Evolutionary conservation across 1,139 yeast species (phyloP).

Genomic region (Candida frijolesensis): DNA sequence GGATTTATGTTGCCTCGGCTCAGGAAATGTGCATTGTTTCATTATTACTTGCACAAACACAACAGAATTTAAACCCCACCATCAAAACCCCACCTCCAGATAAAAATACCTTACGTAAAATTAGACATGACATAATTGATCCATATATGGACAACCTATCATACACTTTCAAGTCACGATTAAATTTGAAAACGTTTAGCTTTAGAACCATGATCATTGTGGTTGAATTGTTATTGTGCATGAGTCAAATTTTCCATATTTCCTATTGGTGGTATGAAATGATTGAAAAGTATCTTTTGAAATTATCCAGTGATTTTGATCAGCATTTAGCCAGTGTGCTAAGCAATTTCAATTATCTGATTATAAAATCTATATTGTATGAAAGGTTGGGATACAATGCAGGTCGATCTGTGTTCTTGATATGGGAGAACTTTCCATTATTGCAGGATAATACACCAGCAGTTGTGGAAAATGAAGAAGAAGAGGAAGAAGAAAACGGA

Average conservation of each 20-base stretch:
- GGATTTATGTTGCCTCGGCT: conserved; percentile 80
- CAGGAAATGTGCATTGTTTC: conserved; percentile 88
- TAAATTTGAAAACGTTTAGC: conserved; percentile 63
- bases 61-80: conserved; percentile 20
- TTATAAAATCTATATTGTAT: conserved; percentile 42
- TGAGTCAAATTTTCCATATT: conserved; percentile 38
- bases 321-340: conserved; percentile 29
- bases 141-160: conserved; percentile 67
- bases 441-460: conserved; percentile 16
- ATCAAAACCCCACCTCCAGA: conserved; percentile 24
- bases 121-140: conserved; percentile 62
- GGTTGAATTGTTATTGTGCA: conserved; percentile 57
- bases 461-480: conserved; percentile 17
- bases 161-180: conserved; percentile 56
- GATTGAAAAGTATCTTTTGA: conserved; percentile 46
- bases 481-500: conserved; percentile 30
- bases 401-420: conserved; percentile 31
- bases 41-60: conserved; percentile 66
- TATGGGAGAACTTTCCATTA: conserved; percentile 18
- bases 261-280: conserved; percentile 54
- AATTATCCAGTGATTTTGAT: conserved; percentile 42
- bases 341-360: conserved; percentile 3
- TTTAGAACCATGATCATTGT: conserved; percentile 47
- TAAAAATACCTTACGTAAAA: conserved; percentile 57
- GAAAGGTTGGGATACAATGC: conserved; percentile 44